A percentile compares a stretch with the other conserved stretches of the same genome.
Conservation (phyloP, 495 filamentous ascomycete genomes). For the Letharia lupina region DNA sequence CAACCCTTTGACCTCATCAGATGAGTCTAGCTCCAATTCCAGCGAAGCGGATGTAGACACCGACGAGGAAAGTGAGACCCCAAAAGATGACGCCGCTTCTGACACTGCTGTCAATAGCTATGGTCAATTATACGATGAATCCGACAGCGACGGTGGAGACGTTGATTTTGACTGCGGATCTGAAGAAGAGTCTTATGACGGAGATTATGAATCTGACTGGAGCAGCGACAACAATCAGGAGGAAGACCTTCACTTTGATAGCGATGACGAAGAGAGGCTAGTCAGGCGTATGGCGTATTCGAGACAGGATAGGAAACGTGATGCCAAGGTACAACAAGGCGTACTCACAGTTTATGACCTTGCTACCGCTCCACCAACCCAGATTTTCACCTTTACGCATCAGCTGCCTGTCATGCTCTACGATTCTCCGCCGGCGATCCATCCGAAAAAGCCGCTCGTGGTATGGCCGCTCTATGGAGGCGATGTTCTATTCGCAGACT, state of each 20-base stretch:
- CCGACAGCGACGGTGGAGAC: conserved; percentile 1
- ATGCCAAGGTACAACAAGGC: conserved; percentile 1
- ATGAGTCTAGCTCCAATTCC: not conserved
- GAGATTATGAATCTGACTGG: not conserved
- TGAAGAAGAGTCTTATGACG: not conserved
- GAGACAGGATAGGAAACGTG: not conserved
- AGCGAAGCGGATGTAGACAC: not conserved
- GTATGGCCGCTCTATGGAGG: conserved; percentile 16
- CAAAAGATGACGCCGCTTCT: conserved; percentile 1
- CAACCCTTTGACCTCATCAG: not conserved
- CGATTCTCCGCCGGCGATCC: conserved; percentile 13
- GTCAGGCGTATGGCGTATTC: not conserved
- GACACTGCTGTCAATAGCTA: conserved; percentile 7
- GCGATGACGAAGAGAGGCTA: not conserved
- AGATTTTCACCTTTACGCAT: conserved; percentile 9
- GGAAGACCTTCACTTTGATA: not conserved
- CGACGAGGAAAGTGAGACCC: not conserved
- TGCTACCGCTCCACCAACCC: not conserved
- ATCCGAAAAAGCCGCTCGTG: conserved; percentile 10
- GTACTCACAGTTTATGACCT: conserved; percentile 6
- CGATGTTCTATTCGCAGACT: conserved; percentile 15
- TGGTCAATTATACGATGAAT: not conserved
- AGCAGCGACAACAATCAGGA: not conserved
- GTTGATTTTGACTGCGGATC: conserved; percentile 5
- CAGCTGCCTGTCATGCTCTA: not conserved